A percentile compares a stretch with the other conserved stretches of the same genome.
phyloP scores from a whole-genome alignment of 768 basidiomycete species.

The Lactarius pseudohatsudake region DNA sequence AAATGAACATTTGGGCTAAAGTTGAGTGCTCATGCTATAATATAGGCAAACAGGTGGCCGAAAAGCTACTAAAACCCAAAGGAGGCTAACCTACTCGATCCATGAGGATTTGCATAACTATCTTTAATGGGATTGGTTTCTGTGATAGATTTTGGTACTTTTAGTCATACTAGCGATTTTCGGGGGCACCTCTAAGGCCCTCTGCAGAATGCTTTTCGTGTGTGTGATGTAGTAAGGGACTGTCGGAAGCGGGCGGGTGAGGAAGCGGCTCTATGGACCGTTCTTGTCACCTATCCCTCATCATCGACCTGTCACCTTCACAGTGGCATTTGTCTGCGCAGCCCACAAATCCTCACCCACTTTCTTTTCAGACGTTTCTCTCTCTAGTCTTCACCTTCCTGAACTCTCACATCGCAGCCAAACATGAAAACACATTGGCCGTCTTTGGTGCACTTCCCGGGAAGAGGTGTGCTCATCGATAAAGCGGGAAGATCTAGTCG shows the following conservation, averaged over 20 bases:
- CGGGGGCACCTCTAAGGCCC: too few species aligned
- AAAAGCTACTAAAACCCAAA: slow-evolving; percentile 84
- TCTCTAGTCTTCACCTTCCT: slow-evolving; percentile 86
- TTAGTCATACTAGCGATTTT: too few species aligned
- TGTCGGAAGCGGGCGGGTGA: background rate
- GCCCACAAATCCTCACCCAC: slow-evolving; percentile 46
- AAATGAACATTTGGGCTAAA: background rate
- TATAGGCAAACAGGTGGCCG: slow-evolving; percentile 82
- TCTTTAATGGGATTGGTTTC: slow-evolving; percentile 1
- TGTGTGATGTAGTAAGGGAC: too few species aligned
- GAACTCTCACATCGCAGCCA: slow-evolving; percentile 88
- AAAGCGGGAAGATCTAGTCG: background rate
- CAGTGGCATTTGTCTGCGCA: slow-evolving; percentile 80
- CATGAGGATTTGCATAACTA: slow-evolving; percentile 57
- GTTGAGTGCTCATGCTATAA: slow-evolving; percentile 7
- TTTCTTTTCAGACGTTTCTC: slow-evolving; percentile 72
- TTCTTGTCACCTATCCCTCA: slow-evolving; percentile 71
- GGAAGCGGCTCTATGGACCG: slow-evolving; percentile 40
- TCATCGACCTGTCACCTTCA: slow-evolving; percentile 81
- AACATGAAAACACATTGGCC: slow-evolving; percentile 89
- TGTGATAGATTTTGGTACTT: background rate
- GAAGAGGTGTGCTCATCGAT: slow-evolving; percentile 58
- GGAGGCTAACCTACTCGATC: slow-evolving; percentile 80
- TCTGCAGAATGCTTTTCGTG: too few species aligned
- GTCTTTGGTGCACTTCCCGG: slow-evolving; percentile 88